Evolutionary conservation across 805 yeast genomes (phyloP), one percentile per base, ranked within the genome.

Genomic region (Cephaloascus albidus): DNA sequence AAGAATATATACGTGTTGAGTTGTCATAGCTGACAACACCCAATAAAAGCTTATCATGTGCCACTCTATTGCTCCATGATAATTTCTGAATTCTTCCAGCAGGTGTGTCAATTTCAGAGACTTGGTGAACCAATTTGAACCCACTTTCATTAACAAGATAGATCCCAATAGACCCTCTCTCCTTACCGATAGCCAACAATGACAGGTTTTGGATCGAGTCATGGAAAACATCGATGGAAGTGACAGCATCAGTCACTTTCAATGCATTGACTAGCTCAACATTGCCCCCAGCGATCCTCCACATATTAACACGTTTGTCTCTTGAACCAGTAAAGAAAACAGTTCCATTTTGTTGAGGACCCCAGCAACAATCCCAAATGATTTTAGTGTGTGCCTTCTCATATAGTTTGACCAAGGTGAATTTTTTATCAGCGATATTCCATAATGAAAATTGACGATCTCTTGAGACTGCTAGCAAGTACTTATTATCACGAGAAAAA

Each of bases 281-380:
- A 3, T 43, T 45, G 16, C 55, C 63, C 2, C 48, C 53, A 2
- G 58, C 49, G 8, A 76, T 57, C 36, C 61, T 60, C 96, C 96
- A 89, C 15, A 80, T 62, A 52, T 84, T 85, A 37, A 89, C 55
- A 3, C 78, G 72, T 52, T 81, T 84, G 57, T 93, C 98, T 57
- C 98, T 76, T 2, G 95, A 81, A 0, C 82, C 94, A 0, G 97
- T 89, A 14, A 85, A 70, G 52, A 90, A 89, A n/a, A 56, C 55
- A 19, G 38, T 33, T 3, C 54, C 55, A 10, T 49, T 46, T 3
- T 40, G 30, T n/a, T 51, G 43, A 3, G 88, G 86, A 1, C 80
- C 64, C 96, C 97, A 93, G 31, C 84, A 74, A 54, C 90, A 81
- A 61, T 93, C 97, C 98, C 98, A 94, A 34, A 93, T 76, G 50